Evolutionary conservation across 108 stramenopile genomes (phyloP).

Genomic region (Aureococcus anophagefferens): DNA sequence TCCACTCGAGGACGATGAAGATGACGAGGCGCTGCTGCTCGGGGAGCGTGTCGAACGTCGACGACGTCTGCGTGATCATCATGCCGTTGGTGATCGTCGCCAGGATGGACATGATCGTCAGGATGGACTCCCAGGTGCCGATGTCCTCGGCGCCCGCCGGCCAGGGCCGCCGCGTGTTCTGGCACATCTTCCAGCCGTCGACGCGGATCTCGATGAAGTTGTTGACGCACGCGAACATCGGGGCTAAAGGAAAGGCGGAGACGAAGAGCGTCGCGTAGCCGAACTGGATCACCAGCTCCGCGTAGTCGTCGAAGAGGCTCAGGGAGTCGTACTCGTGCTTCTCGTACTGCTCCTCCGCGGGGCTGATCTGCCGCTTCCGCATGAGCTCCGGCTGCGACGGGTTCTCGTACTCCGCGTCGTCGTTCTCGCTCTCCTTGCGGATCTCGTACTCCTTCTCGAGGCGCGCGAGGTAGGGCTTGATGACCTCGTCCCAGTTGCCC

Average conservation of each 20-base stretch:
- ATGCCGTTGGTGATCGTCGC: conserved; percentile 41
- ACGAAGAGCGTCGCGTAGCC: conserved; percentile 52
- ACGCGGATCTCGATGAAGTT: conserved; percentile 43
- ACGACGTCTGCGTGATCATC: conserved; percentile 30
- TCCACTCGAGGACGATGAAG: conserved; percentile 37
- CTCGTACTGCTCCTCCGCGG: conserved; percentile 32
- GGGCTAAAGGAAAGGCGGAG: conserved; percentile 48
- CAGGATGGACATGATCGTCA: conserved; percentile 30
- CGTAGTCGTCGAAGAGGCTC: conserved; percentile 35
- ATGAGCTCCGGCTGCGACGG: not conserved
- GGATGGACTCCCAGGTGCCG: conserved; percentile 45
- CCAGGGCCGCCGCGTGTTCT: conserved; percentile 32
- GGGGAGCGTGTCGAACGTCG: conserved; percentile 4
- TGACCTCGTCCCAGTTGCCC: conserved; percentile 31
- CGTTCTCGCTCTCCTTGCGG: conserved; percentile 4
- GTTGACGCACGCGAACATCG: conserved; percentile 40
- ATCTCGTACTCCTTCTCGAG: conserved; percentile 8
- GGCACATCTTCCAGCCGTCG: conserved; percentile 46
- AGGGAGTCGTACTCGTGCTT: conserved; percentile 37
- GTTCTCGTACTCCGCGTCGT: conserved; percentile 1
- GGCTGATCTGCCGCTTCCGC: conserved; percentile 16
- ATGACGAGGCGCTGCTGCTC: conserved; percentile 22
- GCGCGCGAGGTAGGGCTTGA: conserved; percentile 8
- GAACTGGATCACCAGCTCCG: conserved; percentile 23
- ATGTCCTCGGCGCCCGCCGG: conserved; percentile 38